phyloP scores from a whole-genome alignment of 306 rosid genomes.

The Trifolium dubium region DNA sequence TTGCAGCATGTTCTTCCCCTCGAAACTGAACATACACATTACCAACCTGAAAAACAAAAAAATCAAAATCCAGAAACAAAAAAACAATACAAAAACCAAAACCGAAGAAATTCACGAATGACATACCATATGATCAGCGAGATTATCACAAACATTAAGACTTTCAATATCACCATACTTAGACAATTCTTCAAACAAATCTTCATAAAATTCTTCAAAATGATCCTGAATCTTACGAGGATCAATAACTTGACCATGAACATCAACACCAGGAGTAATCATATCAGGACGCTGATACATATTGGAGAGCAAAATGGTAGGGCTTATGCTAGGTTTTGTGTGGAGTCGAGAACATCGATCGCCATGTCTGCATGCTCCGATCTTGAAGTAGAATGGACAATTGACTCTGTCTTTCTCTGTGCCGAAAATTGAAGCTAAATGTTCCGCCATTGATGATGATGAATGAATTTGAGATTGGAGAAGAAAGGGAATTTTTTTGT shows the following conservation, averaged over 20 bases:
- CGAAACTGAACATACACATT: constrained; percentile 77
- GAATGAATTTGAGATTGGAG: neutral
- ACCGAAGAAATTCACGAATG: neutral
- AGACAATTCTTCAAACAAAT: constrained; percentile 64
- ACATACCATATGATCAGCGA: constrained; percentile 75
- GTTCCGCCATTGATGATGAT: constrained; percentile 66
- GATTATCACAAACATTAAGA: constrained; percentile 74
- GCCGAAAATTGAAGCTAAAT: constrained; percentile 75
- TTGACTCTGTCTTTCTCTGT: constrained; percentile 81
- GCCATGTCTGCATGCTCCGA: constrained; percentile 82
- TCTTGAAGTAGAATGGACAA: constrained; percentile 81
- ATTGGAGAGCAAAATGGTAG: constrained; percentile 65
- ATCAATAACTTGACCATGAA: constrained; percentile 61
- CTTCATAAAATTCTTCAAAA: constrained; percentile 80
- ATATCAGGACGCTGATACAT: constrained; percentile 84
- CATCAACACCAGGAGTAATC: constrained; percentile 78
- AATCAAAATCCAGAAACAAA: neutral
- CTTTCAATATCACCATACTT: constrained; percentile 74
- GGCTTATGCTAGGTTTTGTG: constrained; percentile 77
- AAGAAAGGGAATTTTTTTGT: neutral
- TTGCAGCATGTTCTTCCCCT: constrained; percentile 73
- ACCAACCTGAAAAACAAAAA: constrained; percentile 57
- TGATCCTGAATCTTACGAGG: constrained; percentile 65
- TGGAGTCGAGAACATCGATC: constrained; percentile 75
- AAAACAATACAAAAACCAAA: neutral